These are phyloP conservation scores for Entomortierella chlamydospora DNA, from an alignment of 192 early-diverging fungal species.

Conservation along the genomic window DNA sequence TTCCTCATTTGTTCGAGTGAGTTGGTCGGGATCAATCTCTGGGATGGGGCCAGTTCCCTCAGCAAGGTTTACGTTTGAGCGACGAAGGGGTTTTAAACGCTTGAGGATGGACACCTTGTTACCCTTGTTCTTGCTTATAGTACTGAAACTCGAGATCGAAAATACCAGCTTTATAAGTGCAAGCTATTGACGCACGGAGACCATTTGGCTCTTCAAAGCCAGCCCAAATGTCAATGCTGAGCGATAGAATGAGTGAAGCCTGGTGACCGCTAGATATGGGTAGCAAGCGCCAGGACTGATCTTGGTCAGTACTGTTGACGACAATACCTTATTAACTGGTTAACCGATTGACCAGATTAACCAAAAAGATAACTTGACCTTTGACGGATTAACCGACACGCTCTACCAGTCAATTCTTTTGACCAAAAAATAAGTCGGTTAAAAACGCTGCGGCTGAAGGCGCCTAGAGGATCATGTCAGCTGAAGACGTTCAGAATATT, in stretches of 20 bases:
- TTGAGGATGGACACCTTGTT: conserved; percentile 20
- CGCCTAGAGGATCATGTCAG: no score
- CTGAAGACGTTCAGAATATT: no score
- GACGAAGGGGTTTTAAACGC: conserved; percentile 18
- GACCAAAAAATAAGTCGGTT: no score
- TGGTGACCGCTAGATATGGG: no score
- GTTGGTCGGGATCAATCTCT: conserved; percentile 40
- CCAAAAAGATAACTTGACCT: no score
- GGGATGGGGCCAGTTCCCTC: conserved; percentile 14
- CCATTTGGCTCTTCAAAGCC: neutral
- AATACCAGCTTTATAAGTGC: neutral
- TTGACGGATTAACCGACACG: no score
- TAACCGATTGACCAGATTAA: no score
- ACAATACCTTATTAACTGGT: no score
- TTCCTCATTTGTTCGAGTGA: conserved; percentile 29
- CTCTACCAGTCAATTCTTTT: no score
- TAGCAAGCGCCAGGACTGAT: no score
- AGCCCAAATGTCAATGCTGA: neutral
- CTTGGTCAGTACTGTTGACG: neutral
- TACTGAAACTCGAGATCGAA: neutral
- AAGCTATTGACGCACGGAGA: neutral
- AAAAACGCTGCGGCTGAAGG: no score
- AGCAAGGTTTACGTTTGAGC: neutral
- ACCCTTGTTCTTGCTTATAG: conserved; percentile 1
- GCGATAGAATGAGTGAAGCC: no score